phyloP scores from a whole-genome alignment of 2,329 filamentous ascomycete genomes.

The Pseudogymnoascus sp. region DNA sequence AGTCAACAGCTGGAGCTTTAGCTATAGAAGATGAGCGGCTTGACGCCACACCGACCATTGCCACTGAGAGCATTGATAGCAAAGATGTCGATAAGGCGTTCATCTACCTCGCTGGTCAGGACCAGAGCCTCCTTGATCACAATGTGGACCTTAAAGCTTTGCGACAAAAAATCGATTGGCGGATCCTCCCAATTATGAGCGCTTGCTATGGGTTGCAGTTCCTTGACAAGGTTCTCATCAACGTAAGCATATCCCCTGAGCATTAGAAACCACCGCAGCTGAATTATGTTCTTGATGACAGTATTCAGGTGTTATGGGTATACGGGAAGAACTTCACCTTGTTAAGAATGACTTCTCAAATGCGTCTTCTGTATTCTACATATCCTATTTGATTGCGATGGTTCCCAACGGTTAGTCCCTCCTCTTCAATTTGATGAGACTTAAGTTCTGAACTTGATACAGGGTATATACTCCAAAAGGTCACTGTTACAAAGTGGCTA shows the following conservation, averaged over 20 bases:
- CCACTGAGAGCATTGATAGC: background rate
- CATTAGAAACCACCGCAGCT: background rate
- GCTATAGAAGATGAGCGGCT: background rate
- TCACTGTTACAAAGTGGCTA: slow-evolving; percentile 56
- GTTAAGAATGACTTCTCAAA: slow-evolving; percentile 56
- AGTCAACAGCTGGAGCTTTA: background rate
- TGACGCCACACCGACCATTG: background rate
- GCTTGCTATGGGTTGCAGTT: slow-evolving; percentile 57
- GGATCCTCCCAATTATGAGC: slow-evolving; percentile 56
- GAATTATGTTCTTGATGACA: slow-evolving; percentile 25
- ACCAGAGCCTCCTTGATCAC: slow-evolving; percentile 30
- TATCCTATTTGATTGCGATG: slow-evolving; percentile 53
- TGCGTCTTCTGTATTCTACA: slow-evolving; percentile 57
- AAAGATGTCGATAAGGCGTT: slow-evolving; percentile 39
- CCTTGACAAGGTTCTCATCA: slow-evolving; percentile 57
- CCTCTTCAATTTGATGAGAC: slow-evolving; percentile 3
- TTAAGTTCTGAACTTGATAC: background rate
- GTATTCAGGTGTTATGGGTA: slow-evolving; percentile 62
- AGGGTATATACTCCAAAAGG: slow-evolving; percentile 53
- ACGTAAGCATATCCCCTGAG: slow-evolving; percentile 37
- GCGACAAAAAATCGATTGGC: slow-evolving; percentile 51
- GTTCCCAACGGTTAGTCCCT: slow-evolving; percentile 47
- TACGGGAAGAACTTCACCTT: slow-evolving; percentile 48
- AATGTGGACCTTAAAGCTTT: slow-evolving; percentile 39
- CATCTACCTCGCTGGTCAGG: slow-evolving; percentile 30